phyloP scores from a whole-genome alignment of 768 basidiomycete species.

The Cyclocybe aegerita region DNA sequence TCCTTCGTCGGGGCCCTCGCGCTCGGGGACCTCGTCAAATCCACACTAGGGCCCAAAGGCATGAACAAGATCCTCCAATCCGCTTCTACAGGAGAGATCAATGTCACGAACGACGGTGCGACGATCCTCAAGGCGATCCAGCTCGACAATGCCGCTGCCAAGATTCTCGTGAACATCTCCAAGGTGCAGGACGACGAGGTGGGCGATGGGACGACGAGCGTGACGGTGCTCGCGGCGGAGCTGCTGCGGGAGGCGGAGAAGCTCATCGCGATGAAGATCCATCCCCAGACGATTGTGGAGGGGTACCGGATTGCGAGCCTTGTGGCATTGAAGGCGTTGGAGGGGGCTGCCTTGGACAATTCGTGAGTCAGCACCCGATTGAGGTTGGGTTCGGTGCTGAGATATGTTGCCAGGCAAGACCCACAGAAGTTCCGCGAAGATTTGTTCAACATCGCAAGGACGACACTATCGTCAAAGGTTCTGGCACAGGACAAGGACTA shows the following conservation, averaged over 20 bases:
- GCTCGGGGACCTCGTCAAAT: conserved; percentile 97
- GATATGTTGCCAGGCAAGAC: conserved; percentile 54
- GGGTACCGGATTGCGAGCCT: conserved; percentile 91
- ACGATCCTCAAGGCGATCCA: conserved; percentile 98
- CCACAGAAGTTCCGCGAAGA: conserved; percentile 78
- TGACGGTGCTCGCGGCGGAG: conserved; percentile 91
- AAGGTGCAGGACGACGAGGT: conserved; percentile 99
- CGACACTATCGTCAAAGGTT: conserved; percentile 95
- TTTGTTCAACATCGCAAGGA: conserved; percentile 94
- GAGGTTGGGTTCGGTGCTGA: conserved; percentile 1
- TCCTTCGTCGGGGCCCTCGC: conserved; percentile 98
- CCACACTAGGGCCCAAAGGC: conserved; percentile 96
- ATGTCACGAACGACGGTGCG: conserved; percentile 98
- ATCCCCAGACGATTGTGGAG: conserved; percentile 97
- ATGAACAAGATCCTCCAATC: conserved; percentile 99
- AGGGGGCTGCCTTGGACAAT: conserved; percentile 80
- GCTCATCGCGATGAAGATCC: conserved; percentile 87
- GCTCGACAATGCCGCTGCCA: conserved; percentile 97
- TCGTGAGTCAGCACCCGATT: conserved; percentile 47
- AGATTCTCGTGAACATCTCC: conserved; percentile 98
- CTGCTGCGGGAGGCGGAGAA: conserved; percentile 94
- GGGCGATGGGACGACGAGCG: conserved; percentile 91
- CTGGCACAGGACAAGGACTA: conserved; percentile 96
- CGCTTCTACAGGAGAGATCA: conserved; percentile 84
- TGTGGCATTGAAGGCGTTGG: conserved; percentile 83